Percentiles rank a stretch among this genome's conserved stretches.
Conservation (phyloP, 2,329 filamentous ascomycete species). For the Anthostomella pinea region DNA sequence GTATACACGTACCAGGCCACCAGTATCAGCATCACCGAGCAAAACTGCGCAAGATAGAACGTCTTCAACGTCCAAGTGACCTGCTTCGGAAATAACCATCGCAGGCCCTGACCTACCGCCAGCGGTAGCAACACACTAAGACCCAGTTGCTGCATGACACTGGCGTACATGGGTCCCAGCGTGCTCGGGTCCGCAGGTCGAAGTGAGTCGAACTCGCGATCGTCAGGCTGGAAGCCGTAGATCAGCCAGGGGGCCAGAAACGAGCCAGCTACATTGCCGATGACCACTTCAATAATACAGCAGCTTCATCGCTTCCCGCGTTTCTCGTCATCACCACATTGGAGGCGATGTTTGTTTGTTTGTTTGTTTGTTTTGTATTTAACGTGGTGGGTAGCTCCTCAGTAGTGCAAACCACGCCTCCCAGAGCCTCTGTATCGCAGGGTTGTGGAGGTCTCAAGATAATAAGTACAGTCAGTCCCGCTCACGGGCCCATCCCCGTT, state of each 20-base stretch:
- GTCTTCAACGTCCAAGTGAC: conserved; percentile 53
- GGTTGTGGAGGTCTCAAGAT: too few relatives aligned
- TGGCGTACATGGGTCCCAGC: conserved; percentile 60
- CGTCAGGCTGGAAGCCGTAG: conserved; percentile 55
- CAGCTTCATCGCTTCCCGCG: conserved; percentile 65
- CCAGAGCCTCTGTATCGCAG: too few relatives aligned
- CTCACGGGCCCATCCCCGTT: too few relatives aligned
- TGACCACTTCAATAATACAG: conserved; percentile 64
- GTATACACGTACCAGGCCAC: conserved; percentile 44
- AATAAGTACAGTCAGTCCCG: too few relatives aligned
- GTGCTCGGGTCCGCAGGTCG: conserved; percentile 51
- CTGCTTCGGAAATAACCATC: conserved; percentile 46
- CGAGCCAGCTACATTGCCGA: conserved; percentile 67
- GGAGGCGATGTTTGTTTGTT: conserved; percentile 69
- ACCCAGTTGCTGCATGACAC: conserved; percentile 66
- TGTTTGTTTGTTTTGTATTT: too few relatives aligned
- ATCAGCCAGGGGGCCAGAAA: conserved; percentile 65
- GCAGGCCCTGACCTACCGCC: conserved; percentile 57
- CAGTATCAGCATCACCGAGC: conserved; percentile 45
- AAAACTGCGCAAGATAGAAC: conserved; percentile 50
- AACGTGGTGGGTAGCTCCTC: too few relatives aligned
- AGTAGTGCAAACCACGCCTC: too few relatives aligned
- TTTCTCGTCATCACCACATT: conserved; percentile 73
- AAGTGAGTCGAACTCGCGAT: conserved; percentile 53
- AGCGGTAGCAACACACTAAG: conserved; percentile 66